phyloP scores from a whole-genome alignment of 768 basidiomycete genomes.

The Termitomyces sp. region DNA sequence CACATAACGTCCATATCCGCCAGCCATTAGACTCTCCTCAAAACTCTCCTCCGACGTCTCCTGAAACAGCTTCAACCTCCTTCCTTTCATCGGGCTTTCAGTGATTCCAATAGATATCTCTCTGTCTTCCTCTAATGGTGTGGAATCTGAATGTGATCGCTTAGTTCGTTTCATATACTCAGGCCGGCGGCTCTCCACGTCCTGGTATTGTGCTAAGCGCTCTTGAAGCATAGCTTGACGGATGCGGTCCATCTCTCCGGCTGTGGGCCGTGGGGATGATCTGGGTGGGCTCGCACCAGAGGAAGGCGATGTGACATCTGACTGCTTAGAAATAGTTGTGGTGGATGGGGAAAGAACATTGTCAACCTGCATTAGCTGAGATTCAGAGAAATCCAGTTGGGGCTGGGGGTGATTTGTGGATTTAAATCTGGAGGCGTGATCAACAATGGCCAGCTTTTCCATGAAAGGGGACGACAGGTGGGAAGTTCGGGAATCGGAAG shows the following conservation, averaged over 20 bases:
- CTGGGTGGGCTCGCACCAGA: constrained; percentile 20
- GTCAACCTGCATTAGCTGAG: constrained; percentile 21
- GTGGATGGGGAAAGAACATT: constrained; percentile 23
- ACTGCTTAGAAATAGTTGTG: constrained; percentile 1
- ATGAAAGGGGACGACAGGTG: constrained; percentile 48
- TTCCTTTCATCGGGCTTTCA: constrained; percentile 70
- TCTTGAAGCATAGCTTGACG: constrained; percentile 53
- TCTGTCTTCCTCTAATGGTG: constrained; percentile 32
- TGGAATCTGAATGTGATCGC: constrained; percentile 42
- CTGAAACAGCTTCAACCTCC: constrained; percentile 73
- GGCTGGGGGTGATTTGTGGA: constrained; percentile 13
- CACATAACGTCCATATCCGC: constrained; percentile 77
- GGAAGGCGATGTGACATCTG: constrained; percentile 8
- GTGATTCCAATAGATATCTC: constrained; percentile 53
- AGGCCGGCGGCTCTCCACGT: constrained; percentile 63
- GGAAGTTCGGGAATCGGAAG: constrained; percentile 30
- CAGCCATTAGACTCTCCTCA: constrained; percentile 81
- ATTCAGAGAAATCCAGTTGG: constrained; percentile 18
- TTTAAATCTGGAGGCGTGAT: constrained; percentile 21
- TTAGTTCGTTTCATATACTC: constrained; percentile 69
- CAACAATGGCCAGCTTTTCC: constrained; percentile 34
- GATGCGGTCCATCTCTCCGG: constrained; percentile 61
- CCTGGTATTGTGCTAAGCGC: constrained; percentile 45
- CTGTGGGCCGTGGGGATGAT: constrained; percentile 25
- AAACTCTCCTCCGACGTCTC: constrained; percentile 84